These are phyloP conservation scores for Nicotiana attenuata DNA, from an alignment of 257 asterid genomes.

Conservation along the genomic window DNA sequence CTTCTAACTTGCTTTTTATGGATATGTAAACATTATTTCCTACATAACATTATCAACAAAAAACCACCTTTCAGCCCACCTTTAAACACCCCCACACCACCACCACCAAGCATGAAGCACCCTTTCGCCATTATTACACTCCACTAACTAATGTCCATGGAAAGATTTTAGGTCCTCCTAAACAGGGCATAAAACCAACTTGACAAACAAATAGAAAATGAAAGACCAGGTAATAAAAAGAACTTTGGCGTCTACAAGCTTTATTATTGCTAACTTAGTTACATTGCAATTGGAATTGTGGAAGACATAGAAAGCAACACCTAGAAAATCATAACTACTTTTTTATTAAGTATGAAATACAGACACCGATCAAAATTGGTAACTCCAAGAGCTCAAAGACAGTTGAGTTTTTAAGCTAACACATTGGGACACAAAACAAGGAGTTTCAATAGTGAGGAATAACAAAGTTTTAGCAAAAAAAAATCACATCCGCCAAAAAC, in stretches of 20 bases:
- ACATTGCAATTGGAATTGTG: not conserved
- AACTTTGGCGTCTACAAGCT: not conserved
- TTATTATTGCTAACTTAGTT: not conserved
- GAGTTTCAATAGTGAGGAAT: not conserved
- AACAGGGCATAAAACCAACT: not conserved
- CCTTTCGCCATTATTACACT: not conserved
- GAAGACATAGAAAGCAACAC: not conserved
- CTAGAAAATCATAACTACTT: not conserved
- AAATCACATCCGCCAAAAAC: not conserved
- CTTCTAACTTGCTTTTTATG: too few relatives aligned
- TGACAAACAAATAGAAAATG: not conserved
- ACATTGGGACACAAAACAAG: not conserved
- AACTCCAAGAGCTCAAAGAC: not conserved
- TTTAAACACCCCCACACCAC: too few relatives aligned
- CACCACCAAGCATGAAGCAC: too few relatives aligned
- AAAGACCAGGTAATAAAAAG: not conserved
- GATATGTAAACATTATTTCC: too few relatives aligned
- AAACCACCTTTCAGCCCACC: not conserved
- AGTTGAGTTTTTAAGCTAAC: not conserved
- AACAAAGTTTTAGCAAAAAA: not conserved
- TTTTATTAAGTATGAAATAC: not conserved
- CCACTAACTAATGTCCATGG: not conserved
- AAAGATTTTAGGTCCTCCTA: not conserved
- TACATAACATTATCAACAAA: too few relatives aligned
- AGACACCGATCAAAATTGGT: not conserved